phyloP scores from a whole-genome alignment of 2,329 filamentous ascomycete genomes.

The Dendrostoma leiphaemia region DNA sequence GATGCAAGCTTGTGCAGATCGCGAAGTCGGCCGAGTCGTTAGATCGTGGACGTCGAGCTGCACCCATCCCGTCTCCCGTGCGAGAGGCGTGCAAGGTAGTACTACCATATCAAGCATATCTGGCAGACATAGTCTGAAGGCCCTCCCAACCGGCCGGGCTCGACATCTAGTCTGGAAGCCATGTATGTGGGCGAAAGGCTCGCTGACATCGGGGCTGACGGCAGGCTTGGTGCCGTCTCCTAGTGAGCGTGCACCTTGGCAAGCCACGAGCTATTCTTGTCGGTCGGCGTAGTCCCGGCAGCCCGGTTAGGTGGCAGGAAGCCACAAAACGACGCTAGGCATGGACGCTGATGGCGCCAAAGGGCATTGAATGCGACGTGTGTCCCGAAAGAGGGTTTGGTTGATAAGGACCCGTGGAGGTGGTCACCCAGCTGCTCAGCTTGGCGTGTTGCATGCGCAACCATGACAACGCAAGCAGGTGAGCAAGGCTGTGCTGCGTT shows the following conservation, averaged over 20 bases:
- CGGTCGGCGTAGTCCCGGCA: neutral
- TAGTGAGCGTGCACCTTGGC: neutral
- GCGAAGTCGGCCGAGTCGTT: neutral
- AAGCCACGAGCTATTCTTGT: neutral
- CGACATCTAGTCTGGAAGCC: neutral
- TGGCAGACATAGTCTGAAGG: too few relatives aligned
- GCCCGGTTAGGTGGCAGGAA: neutral
- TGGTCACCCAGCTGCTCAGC: neutral
- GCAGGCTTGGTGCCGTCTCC: neutral
- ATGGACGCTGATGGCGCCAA: neutral
- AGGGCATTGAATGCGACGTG: neutral
- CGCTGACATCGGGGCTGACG: neutral
- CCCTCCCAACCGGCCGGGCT: neutral
- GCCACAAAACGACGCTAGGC: neutral
- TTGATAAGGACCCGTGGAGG: neutral
- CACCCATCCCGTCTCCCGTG: neutral
- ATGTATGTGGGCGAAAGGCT: neutral
- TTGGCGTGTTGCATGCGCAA: neutral
- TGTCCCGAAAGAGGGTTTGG: neutral
- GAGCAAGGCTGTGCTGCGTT: neutral
- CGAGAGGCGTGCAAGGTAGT: too few relatives aligned
- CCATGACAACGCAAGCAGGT: constrained; percentile 1
- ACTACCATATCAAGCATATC: too few relatives aligned
- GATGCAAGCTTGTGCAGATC: neutral
- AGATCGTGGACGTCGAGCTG: neutral